Base-by-base conservation (phyloP, 768 basidiomycete genomes). In the Chiua virens region DNA sequence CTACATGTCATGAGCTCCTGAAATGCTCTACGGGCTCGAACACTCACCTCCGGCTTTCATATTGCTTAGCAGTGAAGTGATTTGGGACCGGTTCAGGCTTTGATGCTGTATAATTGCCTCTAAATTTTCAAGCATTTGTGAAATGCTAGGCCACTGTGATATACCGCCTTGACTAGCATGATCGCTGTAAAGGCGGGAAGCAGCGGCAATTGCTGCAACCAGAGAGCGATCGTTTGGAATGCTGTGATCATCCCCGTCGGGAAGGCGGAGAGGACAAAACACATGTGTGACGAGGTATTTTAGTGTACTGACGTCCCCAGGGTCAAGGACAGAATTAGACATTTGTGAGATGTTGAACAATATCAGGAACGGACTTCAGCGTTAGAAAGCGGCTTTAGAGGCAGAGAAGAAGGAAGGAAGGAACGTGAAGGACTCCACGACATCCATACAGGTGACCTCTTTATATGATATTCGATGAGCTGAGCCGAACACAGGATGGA, bases 271-370 rank as follows among this genome's bases (percentile, higher is more conserved):
- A 5, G 75, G 76, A 11, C 73, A 50, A 54, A 76, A 74, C 0
- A 78, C 58, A 50, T 77, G 76, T 40, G 70, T 67, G 35, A 74
- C 48, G n/a, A 68, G 54, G 50, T 74, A 77, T 21, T 39, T 4
- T 18, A 28, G 32, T 5, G 37, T 10, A 25, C 15, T 9, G 27
- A 39, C 18, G n/a, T 46, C 46, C 27, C 14, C 37, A 28, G 10
- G 18, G 28, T 30, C 17, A 18, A 43, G 42, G 27, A 18, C 42
- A 15, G 8, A 13, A 28, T 15, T 4, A 17, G 28, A 30, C 27
- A 42, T 42, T 14, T 17, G 20, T 14, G 40, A 4, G 25, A 27
- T 27, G n/a, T n/a, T n/a, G 41, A n/a, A 27, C 25, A 8, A 25
- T 42, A 32, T 43, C 8, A 20, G 58, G 34, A 17, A 17, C 34